These are phyloP conservation scores for Neurospora pannonica DNA, from an alignment of 495 filamentous ascomycete species.

Conservation along the genomic window DNA sequence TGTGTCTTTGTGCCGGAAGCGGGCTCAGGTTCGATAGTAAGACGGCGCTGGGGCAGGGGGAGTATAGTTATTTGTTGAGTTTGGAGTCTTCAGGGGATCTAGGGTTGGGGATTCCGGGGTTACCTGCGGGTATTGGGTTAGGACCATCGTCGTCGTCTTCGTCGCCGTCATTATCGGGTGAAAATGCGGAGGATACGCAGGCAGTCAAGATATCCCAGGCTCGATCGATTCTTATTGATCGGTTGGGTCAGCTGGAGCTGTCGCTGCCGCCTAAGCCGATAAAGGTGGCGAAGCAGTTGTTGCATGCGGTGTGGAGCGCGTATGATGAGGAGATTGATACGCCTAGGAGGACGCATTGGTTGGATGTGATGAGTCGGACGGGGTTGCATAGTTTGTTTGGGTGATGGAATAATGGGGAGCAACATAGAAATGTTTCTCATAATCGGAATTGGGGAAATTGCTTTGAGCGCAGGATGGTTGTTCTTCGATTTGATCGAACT, in stretches of 20 bases:
- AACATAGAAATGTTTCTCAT: no score
- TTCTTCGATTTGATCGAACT: no score
- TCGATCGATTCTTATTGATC: conserved; percentile 17
- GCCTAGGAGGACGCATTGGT: conserved; percentile 22
- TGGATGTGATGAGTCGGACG: conserved; percentile 25
- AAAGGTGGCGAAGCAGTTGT: conserved; percentile 21
- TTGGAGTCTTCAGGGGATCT: conserved; percentile 1
- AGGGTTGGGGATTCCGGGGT: background rate
- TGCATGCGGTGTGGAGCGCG: conserved; percentile 22
- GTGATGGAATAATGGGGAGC: conserved; percentile 6
- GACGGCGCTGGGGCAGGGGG: conserved; percentile 7
- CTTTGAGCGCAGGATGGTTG: no score
- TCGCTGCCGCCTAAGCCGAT: conserved; percentile 25
- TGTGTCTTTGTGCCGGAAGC: conserved; percentile 25
- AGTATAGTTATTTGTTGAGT: conserved; percentile 11
- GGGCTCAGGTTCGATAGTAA: conserved; percentile 21
- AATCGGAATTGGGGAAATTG: no score
- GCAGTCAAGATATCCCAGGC: conserved; percentile 17
- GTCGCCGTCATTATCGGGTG: background rate
- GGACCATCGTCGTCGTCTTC: background rate
- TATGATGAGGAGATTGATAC: conserved; percentile 24
- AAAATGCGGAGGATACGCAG: background rate
- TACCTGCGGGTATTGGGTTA: background rate
- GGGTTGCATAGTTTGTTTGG: conserved; percentile 26
- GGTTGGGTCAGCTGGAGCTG: conserved; percentile 20